Base-by-base conservation (phyloP, 345 rosid genomes). In the Pistacia integerrima region DNA sequence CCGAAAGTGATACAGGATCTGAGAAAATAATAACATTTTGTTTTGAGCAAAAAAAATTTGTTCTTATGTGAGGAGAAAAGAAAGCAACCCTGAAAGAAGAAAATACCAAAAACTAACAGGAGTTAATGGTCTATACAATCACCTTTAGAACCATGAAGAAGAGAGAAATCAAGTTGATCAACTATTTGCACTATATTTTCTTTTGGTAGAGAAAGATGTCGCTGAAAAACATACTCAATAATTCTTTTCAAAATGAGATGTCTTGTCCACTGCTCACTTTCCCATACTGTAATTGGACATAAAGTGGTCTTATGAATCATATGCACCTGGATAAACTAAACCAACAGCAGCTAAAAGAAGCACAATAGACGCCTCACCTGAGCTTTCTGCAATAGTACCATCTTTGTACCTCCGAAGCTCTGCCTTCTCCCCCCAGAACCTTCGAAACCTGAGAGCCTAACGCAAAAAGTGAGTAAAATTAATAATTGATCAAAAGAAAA, bases 361-460 rank as follows among this genome's bases (percentile, higher is more conserved):
- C 64, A 81, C 48, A 60, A 20, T 67, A 64, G 58, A 69, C 70
- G 76, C 72, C 84, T 81, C 73, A 93, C 97, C 94, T 81, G 92
- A 87, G 86, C 99, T 93, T 91, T 95, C 98, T 8, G 97, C 93
- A 80, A 93, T 95, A 83, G 76, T 89, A 48, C 99, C 98, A 90
- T 95, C 98, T 82, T 90, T 91, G 82, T 93, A 93, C 88, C 96
- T 88, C 69, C 98, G 85, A 67, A 93, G 92, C 79, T 95, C 99
- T 58, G 99, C 90, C 82, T 88, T 95, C 67, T 88, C 91, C 41
- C 97, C 99, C 99, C 96, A 93, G 79, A 95, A 95, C 71, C 85
- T 89, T 44, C 91, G 85, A 87, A 87, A 95, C 72, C 69, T 84
- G 65, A 86, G 87, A 75, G 94, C 92, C 98, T 95, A 76, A 58